Evolutionary conservation across 257 asterid genomes (phyloP).

Genomic region (Anisodus acutangulus): DNA sequence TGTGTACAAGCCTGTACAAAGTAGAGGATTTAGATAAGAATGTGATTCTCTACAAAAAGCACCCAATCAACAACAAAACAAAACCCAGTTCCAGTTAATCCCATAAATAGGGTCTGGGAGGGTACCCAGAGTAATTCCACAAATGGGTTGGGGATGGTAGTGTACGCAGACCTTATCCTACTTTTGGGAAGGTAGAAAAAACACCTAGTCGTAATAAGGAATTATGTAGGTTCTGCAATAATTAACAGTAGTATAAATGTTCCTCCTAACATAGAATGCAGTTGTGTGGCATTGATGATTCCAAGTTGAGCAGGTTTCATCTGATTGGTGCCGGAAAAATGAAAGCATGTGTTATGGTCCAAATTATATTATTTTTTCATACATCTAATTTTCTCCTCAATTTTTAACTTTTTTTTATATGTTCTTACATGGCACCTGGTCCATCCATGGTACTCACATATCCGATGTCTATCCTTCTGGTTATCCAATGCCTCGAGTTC

Average conservation of each 20-base stretch:
- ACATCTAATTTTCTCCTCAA: neutral
- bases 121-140: too few species aligned
- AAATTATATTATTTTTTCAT: neutral
- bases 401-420: constrained; percentile 47
- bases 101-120: too few species aligned
- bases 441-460: constrained; percentile 81
- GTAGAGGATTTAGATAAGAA: constrained; percentile 5
- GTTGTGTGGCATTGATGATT: neutral
- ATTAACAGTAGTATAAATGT: neutral
- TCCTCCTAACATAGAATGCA: neutral
- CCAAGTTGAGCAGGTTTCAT: constrained; percentile 13
- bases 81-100: too few species aligned
- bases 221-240: constrained; percentile 5
- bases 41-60: neutral
- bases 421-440: constrained; percentile 79
- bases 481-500: constrained; percentile 82
- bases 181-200: too few species aligned
- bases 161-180: too few species aligned
- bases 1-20: neutral
- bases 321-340: neutral
- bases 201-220: neutral
- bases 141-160: too few species aligned
- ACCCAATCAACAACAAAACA: neutral
- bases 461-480: constrained; percentile 85
- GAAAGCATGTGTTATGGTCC: constrained; percentile 19